Conservation (phyloP, 2,329 filamentous ascomycete species). For the Hypoxylon sp. region DNA sequence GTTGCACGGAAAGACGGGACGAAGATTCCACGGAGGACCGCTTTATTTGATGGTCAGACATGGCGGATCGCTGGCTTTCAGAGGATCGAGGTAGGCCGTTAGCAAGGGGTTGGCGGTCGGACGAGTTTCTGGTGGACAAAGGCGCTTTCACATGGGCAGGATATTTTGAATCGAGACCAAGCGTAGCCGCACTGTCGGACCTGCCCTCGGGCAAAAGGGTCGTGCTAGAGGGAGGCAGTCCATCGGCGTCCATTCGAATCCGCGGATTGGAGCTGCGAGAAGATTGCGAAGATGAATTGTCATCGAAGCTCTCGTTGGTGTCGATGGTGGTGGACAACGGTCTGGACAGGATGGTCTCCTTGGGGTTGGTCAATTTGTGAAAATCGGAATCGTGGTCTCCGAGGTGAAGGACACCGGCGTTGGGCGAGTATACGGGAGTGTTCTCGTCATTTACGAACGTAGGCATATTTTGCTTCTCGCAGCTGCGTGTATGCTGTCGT, state of each 20-base stretch:
- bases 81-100: conserved; percentile 26
- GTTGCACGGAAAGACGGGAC: conserved; percentile 44
- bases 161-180: conserved; percentile 48
- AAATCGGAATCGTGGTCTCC: conserved; percentile 44
- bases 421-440: conserved; percentile 43
- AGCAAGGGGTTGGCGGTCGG: conserved; percentile 10
- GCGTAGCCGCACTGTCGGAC: conserved; percentile 47
- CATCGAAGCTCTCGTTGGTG: conserved; percentile 61
- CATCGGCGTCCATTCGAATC: conserved; percentile 54
- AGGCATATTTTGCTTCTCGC: conserved; percentile 54
- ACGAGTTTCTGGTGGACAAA: conserved; percentile 24
- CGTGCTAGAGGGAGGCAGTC: conserved; percentile 61
- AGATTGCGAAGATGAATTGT: conserved; percentile 61
- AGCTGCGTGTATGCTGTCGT: conserved; percentile 15
- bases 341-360: conserved; percentile 46
- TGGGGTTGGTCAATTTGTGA: conserved; percentile 36
- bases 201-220: conserved; percentile 66
- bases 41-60: conserved; percentile 44
- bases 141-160: conserved; percentile 38
- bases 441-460: conserved; percentile 59
- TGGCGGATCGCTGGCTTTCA: conserved; percentile 40
- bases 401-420: conserved; percentile 44
- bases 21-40: conserved; percentile 48
- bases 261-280: conserved; percentile 59
- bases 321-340: conserved; percentile 47